Percentiles rank a stretch among this genome's conserved stretches.
Conservation (phyloP, 139 green algal species). For the Coccomyxa sp. region DNA sequence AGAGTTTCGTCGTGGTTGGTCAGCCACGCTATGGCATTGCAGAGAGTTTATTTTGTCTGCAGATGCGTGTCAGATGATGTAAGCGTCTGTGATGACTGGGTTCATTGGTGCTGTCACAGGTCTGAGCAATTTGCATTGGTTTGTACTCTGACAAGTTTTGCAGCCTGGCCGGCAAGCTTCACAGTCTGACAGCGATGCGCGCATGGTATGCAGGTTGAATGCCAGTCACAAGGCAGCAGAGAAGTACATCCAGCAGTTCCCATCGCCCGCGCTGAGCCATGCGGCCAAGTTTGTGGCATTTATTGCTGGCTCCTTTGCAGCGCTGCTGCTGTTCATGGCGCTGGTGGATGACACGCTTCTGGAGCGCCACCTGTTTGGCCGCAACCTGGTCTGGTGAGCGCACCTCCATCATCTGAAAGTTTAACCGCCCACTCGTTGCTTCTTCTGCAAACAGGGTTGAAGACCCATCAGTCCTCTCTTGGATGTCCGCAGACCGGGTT, state of each 20-base stretch:
- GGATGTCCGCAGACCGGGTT: neutral
- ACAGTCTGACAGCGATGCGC: no score
- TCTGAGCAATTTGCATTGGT: no score
- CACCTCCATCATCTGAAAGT: neutral
- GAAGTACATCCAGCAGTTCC: slow-evolving; percentile 90
- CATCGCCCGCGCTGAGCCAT: slow-evolving; percentile 60
- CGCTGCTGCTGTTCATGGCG: slow-evolving; percentile 72
- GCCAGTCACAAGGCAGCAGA: slow-evolving; percentile 66
- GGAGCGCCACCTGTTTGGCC: slow-evolving; percentile 66
- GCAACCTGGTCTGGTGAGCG: slow-evolving; percentile 69
- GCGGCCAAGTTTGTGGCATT: slow-evolving; percentile 78
- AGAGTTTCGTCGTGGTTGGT: no score
- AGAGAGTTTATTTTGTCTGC: no score
- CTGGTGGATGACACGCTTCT: slow-evolving; percentile 75
- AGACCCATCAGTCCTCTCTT: neutral
- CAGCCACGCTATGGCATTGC: no score
- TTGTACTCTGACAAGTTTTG: no score
- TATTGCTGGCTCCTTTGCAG: slow-evolving; percentile 81
- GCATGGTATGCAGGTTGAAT: slow-evolving; percentile 48
- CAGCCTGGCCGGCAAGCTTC: no score
- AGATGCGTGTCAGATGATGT: no score
- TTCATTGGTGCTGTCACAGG: no score
- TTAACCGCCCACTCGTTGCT: neutral
- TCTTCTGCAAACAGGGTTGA: neutral
- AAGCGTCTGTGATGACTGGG: no score